Evolutionary conservation across 306 rosid species (phyloP), one percentile per base, ranked within the genome.

Genomic region (Hippophae tibetana): DNA sequence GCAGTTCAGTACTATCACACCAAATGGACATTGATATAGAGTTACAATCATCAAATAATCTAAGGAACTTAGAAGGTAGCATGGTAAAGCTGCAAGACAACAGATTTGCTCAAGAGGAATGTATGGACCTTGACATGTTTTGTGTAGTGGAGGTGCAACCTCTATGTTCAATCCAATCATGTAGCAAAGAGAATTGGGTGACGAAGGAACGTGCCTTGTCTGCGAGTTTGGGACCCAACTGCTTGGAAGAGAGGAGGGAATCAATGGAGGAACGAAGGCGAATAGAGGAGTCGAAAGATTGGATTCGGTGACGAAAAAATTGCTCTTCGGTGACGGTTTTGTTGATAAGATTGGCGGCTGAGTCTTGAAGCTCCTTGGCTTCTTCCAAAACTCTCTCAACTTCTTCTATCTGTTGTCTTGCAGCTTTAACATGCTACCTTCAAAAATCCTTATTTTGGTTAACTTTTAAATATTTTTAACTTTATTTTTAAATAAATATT

Each of bases 281-380:
- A 63, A 93, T 74, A 27, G 85, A 69, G 42, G 96, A 76, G 1
- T 88, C 85, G 44, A 88, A 74, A 42, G 65, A 58, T 45, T 74
- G 79, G 10, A 83, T 86, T 5, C 89, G 85, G 41, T 80, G 86
- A 38, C 95, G 90, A 5, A 92, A 90, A 42, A 85, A 80, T 42
- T 78, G 95, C 45, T 92, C 95, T 2, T 86, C 90, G 73, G 40
- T 54, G 8, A 75, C 52, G 23, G 67, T 25, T 55, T 53, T 72
- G 2, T 84, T 78, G 74, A 88, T 63, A 78, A 82, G 73, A 54
- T 75, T 54, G 0, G 89, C 60, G 9, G 84, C 82, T 1, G 79
- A 79, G 0, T 88, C 96, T 53, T 86, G 93, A 47, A 92, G 71
- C 47, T 84, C 89, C 61, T 92, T 92, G 1, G 79, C 96, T 14